These are phyloP conservation scores for Crithidia expoeki DNA, from an alignment of 208 protist genomes.

Conservation along the genomic window DNA sequence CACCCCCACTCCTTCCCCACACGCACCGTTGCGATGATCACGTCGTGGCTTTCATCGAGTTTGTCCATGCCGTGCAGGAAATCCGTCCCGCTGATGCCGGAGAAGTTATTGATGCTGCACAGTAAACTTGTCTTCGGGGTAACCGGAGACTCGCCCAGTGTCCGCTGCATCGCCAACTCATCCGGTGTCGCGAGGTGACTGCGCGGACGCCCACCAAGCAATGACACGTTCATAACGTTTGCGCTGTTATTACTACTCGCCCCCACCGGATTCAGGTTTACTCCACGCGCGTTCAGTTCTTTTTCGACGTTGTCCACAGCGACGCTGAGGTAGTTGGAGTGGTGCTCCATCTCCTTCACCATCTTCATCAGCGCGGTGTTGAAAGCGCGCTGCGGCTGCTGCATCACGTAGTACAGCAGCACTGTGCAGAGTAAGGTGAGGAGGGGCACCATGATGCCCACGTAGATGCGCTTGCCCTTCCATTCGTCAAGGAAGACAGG, in stretches of 20 bases:
- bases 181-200: slow-evolving; percentile 5
- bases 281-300: slow-evolving; percentile 24
- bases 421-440: slow-evolving; percentile 47
- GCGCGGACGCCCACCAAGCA: background rate
- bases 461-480: slow-evolving; percentile 38
- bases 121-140: background rate
- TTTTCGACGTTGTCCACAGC: slow-evolving; percentile 33
- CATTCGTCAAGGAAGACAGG: slow-evolving; percentile 41
- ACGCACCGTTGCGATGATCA: slow-evolving; percentile 30
- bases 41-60: slow-evolving; percentile 17
- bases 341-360: slow-evolving; percentile 35
- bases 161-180: slow-evolving; percentile 6
- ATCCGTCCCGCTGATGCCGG: background rate
- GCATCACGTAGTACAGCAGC: slow-evolving; percentile 48
- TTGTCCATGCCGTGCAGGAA: slow-evolving; percentile 26
- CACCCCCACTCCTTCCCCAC: slow-evolving; percentile 36
- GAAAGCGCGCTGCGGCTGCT: slow-evolving; percentile 37
- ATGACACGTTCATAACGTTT: background rate
- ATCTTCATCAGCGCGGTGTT: slow-evolving; percentile 37
- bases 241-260: background rate
- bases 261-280: background rate
- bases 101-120: background rate
- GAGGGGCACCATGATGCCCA: slow-evolving; percentile 51
- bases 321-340: slow-evolving; percentile 25
- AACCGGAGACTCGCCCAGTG: background rate